Evolutionary conservation across 2,329 filamentous ascomycete species (phyloP).

Genomic region (Fusarium sp.): DNA sequence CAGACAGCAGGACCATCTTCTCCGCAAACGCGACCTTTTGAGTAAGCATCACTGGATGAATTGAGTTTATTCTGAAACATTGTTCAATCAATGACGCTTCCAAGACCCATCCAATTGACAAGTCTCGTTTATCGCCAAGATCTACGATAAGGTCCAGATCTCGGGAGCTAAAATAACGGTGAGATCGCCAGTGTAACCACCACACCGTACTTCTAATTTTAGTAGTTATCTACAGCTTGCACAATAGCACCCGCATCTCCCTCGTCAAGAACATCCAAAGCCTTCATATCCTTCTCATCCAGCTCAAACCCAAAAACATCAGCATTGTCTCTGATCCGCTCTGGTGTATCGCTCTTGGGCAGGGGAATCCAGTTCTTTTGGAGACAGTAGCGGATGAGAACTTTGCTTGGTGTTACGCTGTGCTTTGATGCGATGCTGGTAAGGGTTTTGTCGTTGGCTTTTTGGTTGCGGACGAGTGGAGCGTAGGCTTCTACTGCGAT

Average conservation of each 20-base stretch:
- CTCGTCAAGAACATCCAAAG: constrained; percentile 43
- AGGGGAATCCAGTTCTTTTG: constrained; percentile 75
- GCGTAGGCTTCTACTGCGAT: constrained; percentile 62
- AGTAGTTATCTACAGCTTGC: constrained; percentile 31
- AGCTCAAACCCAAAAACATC: constrained; percentile 70
- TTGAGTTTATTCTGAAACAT: not conserved
- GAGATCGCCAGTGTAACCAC: not conserved
- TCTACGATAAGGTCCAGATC: constrained; percentile 6
- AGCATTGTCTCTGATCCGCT: constrained; percentile 68
- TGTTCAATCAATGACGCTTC: constrained; percentile 4
- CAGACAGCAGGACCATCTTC: not conserved
- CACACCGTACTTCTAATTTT: not conserved
- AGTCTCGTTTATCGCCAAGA: constrained; percentile 2
- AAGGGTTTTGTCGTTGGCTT: constrained; percentile 65
- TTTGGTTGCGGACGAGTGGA: constrained; percentile 49
- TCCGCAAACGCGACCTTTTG: not conserved
- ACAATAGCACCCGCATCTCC: constrained; percentile 42
- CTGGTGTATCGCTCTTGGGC: constrained; percentile 71
- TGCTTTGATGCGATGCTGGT: constrained; percentile 67
- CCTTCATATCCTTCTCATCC: constrained; percentile 64
- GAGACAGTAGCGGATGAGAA: constrained; percentile 74
- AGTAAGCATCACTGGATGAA: not conserved
- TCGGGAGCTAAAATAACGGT: not conserved
- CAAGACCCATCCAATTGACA: not conserved
- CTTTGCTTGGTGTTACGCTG: constrained; percentile 67